These are phyloP conservation scores for Nicotiana obtusifolia DNA, from an alignment of 257 asterid genomes.

Conservation along the genomic window DNA sequence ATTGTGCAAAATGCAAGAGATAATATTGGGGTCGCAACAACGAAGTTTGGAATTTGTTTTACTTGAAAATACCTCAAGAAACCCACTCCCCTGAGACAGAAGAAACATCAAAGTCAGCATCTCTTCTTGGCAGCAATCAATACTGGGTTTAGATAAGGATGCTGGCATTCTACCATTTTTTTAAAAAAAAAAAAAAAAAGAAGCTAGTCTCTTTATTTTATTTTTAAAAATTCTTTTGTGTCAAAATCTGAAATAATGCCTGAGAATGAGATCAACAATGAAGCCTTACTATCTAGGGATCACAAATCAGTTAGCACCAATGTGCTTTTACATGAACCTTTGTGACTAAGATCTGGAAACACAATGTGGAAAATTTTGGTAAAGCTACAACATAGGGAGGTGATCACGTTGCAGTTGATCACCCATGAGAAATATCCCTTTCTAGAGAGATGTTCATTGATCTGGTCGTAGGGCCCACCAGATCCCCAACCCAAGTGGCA, in stretches of 20 bases:
- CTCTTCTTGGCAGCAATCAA: not conserved
- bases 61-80: conserved; percentile 79
- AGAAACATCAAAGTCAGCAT: conserved; percentile 1
- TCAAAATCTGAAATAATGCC: conserved; percentile 10
- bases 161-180: not conserved
- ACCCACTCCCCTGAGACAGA: conserved; percentile 81
- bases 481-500: not conserved
- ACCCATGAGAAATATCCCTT: not conserved
- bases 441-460: not conserved
- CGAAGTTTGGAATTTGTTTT: conserved; percentile 86
- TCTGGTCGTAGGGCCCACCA: not conserved
- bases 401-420: not conserved
- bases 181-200: not conserved
- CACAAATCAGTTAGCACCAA: not conserved
- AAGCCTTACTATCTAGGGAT: not conserved
- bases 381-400: not conserved
- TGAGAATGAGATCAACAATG: not conserved
- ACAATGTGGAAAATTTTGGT: not conserved
- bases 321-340: not conserved
- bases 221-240: not conserved
- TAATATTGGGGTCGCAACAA: conserved; percentile 83
- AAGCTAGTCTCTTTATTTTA: not conserved
- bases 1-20: conserved; percentile 69
- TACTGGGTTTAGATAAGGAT: not conserved
- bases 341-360: not conserved